A percentile compares a stretch with the other conserved stretches of the same genome.
Conservation (phyloP, 176 grass and related monocot species). For the Aegilops speltoides region DNA sequence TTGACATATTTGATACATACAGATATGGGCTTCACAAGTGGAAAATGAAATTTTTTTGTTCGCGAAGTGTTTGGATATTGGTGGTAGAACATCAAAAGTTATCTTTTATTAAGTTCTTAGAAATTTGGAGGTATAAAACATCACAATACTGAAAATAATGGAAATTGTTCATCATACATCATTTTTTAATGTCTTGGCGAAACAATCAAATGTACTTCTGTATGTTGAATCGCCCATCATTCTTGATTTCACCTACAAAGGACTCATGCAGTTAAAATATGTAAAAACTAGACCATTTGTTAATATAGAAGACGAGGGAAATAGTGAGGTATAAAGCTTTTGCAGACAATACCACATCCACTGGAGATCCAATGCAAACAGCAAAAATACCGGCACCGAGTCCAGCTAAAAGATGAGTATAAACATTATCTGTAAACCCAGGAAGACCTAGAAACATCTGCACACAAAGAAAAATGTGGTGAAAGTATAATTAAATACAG, state of each 20-base stretch:
- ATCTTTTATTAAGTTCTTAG: conserved; percentile 5
- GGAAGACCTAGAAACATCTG: conserved; percentile 84
- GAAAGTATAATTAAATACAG: conserved; percentile 28
- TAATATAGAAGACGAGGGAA: not conserved
- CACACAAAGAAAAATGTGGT: conserved; percentile 40
- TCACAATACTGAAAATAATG: not conserved
- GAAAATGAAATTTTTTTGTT: not conserved
- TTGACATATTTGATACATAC: not conserved
- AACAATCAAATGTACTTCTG: conserved; percentile 87
- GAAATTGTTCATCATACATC: conserved; percentile 49
- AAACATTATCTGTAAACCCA: conserved; percentile 91
- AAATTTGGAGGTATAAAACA: not conserved
- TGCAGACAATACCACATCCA: conserved; percentile 76
- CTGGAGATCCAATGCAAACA: conserved; percentile 91
- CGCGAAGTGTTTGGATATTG: not conserved
- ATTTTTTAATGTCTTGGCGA: conserved; percentile 81
- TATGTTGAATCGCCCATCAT: conserved; percentile 96
- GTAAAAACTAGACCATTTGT: conserved; percentile 18
- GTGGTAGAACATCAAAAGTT: not conserved
- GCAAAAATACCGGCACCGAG: conserved; percentile 87
- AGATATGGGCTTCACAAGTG: not conserved
- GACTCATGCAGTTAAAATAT: not conserved
- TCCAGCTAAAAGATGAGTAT: conserved; percentile 94
- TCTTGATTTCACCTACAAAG: conserved; percentile 89
- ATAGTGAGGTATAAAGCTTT: conserved; percentile 12